Evolutionary conservation across 2,329 filamentous ascomycete genomes (phyloP), one percentile per base, ranked within the genome.

Genomic region (Hortaea werneckii): DNA sequence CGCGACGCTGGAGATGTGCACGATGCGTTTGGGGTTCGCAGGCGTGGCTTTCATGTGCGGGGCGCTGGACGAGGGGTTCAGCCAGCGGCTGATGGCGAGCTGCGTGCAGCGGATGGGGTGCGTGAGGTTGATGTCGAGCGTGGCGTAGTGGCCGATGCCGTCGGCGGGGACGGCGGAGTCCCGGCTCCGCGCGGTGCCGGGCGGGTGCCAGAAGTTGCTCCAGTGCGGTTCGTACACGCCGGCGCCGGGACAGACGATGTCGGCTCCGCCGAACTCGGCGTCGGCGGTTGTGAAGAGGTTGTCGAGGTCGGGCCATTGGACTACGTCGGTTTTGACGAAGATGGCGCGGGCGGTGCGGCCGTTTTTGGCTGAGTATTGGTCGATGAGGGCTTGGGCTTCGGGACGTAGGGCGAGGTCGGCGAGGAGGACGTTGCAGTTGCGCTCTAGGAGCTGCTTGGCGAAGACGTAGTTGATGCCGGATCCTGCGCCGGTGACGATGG

Each of bases 241-340:
- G 3, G 71, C 72, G 12, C 71, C 70, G 0, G 72, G 71, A 43
- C 70, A 72, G 10, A 73, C 66, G 38, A 75, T 67, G 46, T 75
- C 71, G 4, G 67, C 54, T 13, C 54, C 57, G 3, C 71, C 71
- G 45, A 77, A 76, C 43, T 72, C 65, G 40, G 61, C 57, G 46
- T 70, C 65, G 3, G 73, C 72, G 9, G 70, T 65, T 29, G 68
- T 60, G 50, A 77, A 77, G 65, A 74, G 70, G 13, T 61, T 58
- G 47, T 71, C 64, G 4, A 77, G 64, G 41, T 76, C 67, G 5
- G 56, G 47, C 74, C 74, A 77, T 12, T 69, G 64, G 5, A 63
- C 67, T 3, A 77, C 74, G 52, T 75, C 66, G 1, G 71, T 72
- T 50, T 67, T 60, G 20, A 66, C 56, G 50, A 72, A 73, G 3